Base-by-base conservation (phyloP, 2,329 filamentous ascomycete genomes). In the Talaromyces pinophilus region DNA sequence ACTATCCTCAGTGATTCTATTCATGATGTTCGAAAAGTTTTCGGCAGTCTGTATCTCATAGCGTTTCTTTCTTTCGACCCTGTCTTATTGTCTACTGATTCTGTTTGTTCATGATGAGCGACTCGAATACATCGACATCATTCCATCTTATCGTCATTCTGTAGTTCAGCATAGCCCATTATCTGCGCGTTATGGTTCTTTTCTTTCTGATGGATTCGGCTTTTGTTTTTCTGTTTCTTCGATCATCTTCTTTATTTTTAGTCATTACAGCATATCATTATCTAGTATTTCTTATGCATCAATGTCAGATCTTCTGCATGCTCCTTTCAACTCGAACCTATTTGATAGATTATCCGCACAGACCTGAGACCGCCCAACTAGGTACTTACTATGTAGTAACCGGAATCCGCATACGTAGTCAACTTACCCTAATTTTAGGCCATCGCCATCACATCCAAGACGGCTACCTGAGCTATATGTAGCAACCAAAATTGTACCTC, bases 1-100 rank as follows among this genome's bases (percentile, higher is more conserved):
- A 90, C 80, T 96, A 93, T 57, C 57, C 66, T 42, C 52, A 63
- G 54, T 63, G 28, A 67, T 42, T 38, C 15, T 40, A 11, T 8
- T 38, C n/a, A 33, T 59, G 28, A 50, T 54, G 44, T n/a, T 52
- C 40, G 40, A 65, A 62, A 54, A 54, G 22, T 44, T 59, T 54
- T 60, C 60, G 60, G 52, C 55, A 60, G 57, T 60, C 54, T 35
- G 66, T 67, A 57, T 61, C 38, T 68, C 67, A 64, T 55, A 63
- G 67, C 68, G 42, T 61, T 59, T 48, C 38, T 59, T 57, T 62
- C 65, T 52, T 62, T 62, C 48, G 13, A 40, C 33, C 25, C 5
- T 59, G 42, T 64, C 28, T 40, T 57, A 57, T 5, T 38, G 54
- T 5, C 25, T 38, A n/a, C 2, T 54, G 15, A 2, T 28, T n/a